phyloP scores from a whole-genome alignment of 129 eudicot species.

The Calendula officinalis region DNA sequence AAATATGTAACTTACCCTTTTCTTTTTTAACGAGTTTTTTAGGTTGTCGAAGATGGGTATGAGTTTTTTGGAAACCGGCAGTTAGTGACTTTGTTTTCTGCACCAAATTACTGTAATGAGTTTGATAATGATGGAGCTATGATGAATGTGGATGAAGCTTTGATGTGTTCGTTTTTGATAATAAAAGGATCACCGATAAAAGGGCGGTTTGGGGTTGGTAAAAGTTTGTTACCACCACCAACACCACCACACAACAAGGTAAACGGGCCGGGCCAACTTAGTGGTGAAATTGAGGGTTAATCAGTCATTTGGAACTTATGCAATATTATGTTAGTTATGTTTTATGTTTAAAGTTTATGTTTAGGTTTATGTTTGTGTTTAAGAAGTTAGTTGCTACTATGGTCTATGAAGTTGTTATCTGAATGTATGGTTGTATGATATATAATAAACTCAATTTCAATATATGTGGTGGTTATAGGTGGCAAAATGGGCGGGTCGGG shows the following conservation, averaged over 20 bases:
- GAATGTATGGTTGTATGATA: conserved; percentile 5
- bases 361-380: conserved; percentile 5
- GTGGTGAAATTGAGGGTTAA: not conserved
- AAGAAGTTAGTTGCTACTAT: not conserved
- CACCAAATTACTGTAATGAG: conserved; percentile 53
- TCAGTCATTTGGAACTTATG: conserved; percentile 1
- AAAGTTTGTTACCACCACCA: conserved; percentile 39
- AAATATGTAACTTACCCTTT: too few relatives aligned
- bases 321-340: not conserved
- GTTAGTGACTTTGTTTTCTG: conserved; percentile 51
- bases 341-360: not conserved
- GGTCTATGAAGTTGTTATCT: not conserved
- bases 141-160: conserved; percentile 47
- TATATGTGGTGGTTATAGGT: not conserved
- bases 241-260: conserved; percentile 49
- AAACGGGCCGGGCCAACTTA: not conserved
- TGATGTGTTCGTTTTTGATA: conserved; percentile 50
- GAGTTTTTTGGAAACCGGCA: conserved; percentile 53
- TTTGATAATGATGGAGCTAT: conserved; percentile 55
- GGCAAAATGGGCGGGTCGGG: too few relatives aligned
- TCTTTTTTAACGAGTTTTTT: not conserved
- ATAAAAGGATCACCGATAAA: conserved; percentile 40
- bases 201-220: conserved; percentile 39
- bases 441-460: not conserved
- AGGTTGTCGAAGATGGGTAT: conserved; percentile 62